Conservation (phyloP, 1,284 basidiomycete species). For the Pseudozyma tsukubaensis region DNA sequence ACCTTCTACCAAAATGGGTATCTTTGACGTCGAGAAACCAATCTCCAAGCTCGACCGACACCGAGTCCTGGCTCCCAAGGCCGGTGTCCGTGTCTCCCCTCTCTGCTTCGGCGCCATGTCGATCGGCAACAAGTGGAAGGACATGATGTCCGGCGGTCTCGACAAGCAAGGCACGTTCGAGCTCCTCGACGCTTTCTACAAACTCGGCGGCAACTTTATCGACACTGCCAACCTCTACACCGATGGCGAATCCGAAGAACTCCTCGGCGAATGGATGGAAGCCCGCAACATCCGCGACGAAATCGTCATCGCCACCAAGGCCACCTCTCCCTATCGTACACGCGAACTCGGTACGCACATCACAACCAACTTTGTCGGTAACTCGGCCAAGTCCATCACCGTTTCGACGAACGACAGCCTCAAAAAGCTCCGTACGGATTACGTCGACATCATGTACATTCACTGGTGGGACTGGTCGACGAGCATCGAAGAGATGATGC, state of each 20-base stretch:
- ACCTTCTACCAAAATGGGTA: conserved; percentile 17
- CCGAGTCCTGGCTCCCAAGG: conserved; percentile 71
- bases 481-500: conserved; percentile 74
- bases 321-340: conserved; percentile 67
- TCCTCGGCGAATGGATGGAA: conserved; percentile 76
- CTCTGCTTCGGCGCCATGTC: conserved; percentile 73
- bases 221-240: conserved; percentile 74
- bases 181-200: conserved; percentile 52
- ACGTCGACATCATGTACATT: conserved; percentile 72
- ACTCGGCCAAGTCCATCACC: conserved; percentile 63
- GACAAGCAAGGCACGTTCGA: conserved; percentile 46
- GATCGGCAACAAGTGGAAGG: conserved; percentile 72
- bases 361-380: conserved; percentile 71
- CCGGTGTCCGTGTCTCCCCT: conserved; percentile 72
- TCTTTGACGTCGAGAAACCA: conserved; percentile 46
- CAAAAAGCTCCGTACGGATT: conserved; percentile 74
- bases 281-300: conserved; percentile 73
- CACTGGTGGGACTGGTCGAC: conserved; percentile 74
- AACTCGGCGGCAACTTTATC: conserved; percentile 72
- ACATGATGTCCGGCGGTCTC: conserved; percentile 37
- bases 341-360: conserved; percentile 48
- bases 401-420: conserved; percentile 69
- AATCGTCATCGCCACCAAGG: conserved; percentile 74
- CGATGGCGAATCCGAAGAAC: conserved; percentile 72
- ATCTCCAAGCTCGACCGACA: conserved; percentile 63